A percentile compares a stretch with the other conserved stretches of the same genome.
Conservation (phyloP, 176 grass and related monocot genomes). For the Pharus latifolius region DNA sequence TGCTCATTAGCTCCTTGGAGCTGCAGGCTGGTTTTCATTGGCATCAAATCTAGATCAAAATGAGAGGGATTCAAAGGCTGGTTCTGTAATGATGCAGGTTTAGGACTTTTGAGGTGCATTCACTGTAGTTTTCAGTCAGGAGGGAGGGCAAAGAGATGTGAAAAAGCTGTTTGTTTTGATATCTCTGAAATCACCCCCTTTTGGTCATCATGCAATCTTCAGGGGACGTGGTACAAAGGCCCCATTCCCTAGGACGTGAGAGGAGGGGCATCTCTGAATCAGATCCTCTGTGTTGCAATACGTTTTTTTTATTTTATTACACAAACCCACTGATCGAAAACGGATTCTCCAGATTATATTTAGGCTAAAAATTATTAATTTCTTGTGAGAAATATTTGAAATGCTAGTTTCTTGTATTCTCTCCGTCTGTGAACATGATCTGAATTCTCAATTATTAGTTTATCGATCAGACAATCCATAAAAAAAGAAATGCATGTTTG, state of each 20-base stretch:
- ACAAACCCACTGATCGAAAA: too few relatives aligned
- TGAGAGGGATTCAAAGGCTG: neutral
- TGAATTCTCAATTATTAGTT: too few relatives aligned
- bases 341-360: too few relatives aligned
- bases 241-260: constrained; percentile 24
- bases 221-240: constrained; percentile 42
- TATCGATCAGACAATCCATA: neutral
- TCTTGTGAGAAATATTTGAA: too few relatives aligned
- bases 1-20: neutral
- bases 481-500: neutral
- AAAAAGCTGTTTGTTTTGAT: constrained; percentile 16
- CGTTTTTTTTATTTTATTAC: too few relatives aligned
- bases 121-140: constrained; percentile 20
- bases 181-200: constrained; percentile 20
- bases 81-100: constrained; percentile 25
- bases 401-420: too few relatives aligned
- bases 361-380: too few relatives aligned
- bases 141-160: constrained; percentile 8
- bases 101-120: constrained; percentile 7
- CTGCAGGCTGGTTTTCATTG: neutral
- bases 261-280: constrained; percentile 10
- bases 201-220: constrained; percentile 53
- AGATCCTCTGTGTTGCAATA: neutral
- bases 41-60: constrained; percentile 29
- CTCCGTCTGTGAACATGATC: neutral